These are phyloP conservation scores for Fusarium guadeloupense DNA, from an alignment of 2,329 filamentous ascomycete species.

Conservation along the genomic window DNA sequence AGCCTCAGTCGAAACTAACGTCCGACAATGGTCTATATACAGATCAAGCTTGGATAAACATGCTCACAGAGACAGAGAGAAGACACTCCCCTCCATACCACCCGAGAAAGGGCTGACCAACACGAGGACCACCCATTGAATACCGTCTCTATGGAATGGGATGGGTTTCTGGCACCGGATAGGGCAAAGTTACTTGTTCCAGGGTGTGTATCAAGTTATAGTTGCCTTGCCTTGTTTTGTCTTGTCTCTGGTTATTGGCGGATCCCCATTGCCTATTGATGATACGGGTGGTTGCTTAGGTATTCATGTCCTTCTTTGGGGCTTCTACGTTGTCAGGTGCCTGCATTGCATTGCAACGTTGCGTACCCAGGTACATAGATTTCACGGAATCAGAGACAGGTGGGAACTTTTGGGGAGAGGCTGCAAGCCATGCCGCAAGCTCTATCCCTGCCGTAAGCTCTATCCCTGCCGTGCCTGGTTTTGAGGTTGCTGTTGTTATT, in stretches of 20 bases:
- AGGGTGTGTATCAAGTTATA: not conserved
- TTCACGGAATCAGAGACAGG: not conserved
- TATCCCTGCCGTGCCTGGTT: not conserved
- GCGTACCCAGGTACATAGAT: not conserved
- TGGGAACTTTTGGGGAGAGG: not conserved
- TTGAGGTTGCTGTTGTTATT: not conserved
- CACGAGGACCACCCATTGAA: constrained; percentile 20
- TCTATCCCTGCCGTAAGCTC: too few species aligned
- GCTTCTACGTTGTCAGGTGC: constrained; percentile 3
- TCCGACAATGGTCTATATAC: not conserved
- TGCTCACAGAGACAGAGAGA: constrained; percentile 13
- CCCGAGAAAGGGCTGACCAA: constrained; percentile 23
- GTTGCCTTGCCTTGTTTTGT: not conserved
- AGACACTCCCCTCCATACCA: constrained; percentile 18
- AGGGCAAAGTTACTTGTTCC: constrained; percentile 14
- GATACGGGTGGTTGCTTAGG: constrained; percentile 8
- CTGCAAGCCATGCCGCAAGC: not conserved
- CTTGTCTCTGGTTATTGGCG: constrained; percentile 8
- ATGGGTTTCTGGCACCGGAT: constrained; percentile 31
- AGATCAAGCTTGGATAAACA: not conserved
- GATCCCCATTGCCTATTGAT: constrained; percentile 15
- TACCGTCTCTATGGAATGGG: constrained; percentile 39
- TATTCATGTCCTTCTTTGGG: not conserved
- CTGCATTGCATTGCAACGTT: not conserved
- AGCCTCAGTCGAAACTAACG: constrained; percentile 14